Evolutionary conservation across 176 grass and related monocot genomes (phyloP), one percentile per base, ranked within the genome.

Genomic region (Phragmites australis): DNA sequence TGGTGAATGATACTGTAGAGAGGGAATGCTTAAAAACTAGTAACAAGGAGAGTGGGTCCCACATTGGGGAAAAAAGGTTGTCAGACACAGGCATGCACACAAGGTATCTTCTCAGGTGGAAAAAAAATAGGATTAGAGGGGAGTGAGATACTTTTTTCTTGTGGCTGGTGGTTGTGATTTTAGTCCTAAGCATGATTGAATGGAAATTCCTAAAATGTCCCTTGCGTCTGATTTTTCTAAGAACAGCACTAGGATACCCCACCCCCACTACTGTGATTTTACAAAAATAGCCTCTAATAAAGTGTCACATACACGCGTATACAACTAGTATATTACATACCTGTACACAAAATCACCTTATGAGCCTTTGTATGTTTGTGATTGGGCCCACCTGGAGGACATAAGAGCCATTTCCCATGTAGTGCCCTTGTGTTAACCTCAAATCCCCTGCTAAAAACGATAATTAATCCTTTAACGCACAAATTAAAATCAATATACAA

Each of bases 121-220:
- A 61, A 62, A 30, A 45, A 75, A 85, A 67, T n/a, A 65, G 79
- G 74, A 68, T 82, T 80, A 68, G 41, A 22, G 51, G 37, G 37
- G 53, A 11, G 51, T 47, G 62, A 47, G 18, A 68, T n/a, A n/a
- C n/a, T n/a, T 37, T 37, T 53, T 84, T 88, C 87, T 77, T 72
- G 55, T 77, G 26, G 32, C 21, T 76, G 90, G 76, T 89, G 32
- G 87, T 87, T 80, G 90, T 84, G 87, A 83, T 87, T 92, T 88
- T 86, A 71, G 88, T 55, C 56, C 69, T 64, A 76, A 67, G 73
- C 71, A 81, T 73, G 80, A 52, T 72, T 45, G 16, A 18, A 53
- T 55, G 65, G 23, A 19, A 81, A 89, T 81, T 52, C 70, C 87
- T 53, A 41, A 75, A 61, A 62, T 84, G 69, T 59, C 83, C 70